phyloP scores from a whole-genome alignment of 2,329 filamentous ascomycete genomes.

The Raffaelea albimanens region DNA sequence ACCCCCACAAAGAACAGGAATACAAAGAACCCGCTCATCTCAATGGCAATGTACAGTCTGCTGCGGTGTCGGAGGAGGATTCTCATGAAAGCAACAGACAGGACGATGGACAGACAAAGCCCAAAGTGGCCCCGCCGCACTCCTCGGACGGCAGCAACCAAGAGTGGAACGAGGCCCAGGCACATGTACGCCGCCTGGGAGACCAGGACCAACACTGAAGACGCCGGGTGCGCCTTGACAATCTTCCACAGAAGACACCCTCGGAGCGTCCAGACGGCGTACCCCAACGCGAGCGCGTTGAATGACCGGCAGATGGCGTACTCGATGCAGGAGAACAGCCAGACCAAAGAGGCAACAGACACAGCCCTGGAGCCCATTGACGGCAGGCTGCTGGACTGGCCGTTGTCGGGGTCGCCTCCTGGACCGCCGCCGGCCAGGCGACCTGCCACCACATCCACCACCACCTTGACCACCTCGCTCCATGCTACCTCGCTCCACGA shows the following conservation, averaged over 20 bases:
- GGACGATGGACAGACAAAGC: conserved; percentile 11
- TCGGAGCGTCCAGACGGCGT: conserved; percentile 12
- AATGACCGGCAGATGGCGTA: conserved; percentile 19
- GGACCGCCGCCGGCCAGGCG: too few species aligned
- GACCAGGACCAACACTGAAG: conserved; percentile 1
- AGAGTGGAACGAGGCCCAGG: not conserved
- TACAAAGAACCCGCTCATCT: conserved; percentile 26
- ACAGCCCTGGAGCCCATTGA: conserved; percentile 4
- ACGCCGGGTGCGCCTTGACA: conserved; percentile 5
- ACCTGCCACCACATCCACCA: conserved; percentile 11
- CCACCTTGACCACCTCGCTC: conserved; percentile 7
- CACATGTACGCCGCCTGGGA: conserved; percentile 8
- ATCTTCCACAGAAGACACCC: conserved; percentile 6
- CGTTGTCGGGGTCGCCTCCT: too few species aligned
- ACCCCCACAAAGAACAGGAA: conserved; percentile 13
- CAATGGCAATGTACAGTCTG: conserved; percentile 26
- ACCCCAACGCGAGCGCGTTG: conserved; percentile 19
- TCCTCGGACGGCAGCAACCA: not conserved
- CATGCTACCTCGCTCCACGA: conserved; percentile 10
- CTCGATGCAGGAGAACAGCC: conserved; percentile 20
- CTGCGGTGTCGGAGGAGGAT: conserved; percentile 23
- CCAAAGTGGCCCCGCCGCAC: conserved; percentile 10
- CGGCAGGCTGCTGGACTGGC: too few species aligned
- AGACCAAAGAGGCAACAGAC: conserved; percentile 14
- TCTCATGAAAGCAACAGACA: conserved; percentile 7